These are phyloP conservation scores for Leishmania tropica DNA, from an alignment of 208 protist genomes.

Conservation along the genomic window DNA sequence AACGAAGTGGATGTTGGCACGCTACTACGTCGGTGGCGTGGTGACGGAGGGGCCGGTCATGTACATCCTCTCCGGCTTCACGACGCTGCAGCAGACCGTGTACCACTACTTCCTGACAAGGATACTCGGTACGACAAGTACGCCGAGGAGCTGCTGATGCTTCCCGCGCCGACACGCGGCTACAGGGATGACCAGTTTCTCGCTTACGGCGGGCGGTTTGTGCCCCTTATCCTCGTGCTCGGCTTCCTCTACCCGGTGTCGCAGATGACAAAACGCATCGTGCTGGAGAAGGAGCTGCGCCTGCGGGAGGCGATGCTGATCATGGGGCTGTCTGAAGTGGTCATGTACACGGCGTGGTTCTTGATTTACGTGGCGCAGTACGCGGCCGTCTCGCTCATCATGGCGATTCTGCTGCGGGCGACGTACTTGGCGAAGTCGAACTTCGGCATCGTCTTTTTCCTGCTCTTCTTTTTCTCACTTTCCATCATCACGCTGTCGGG, in stretches of 20 bases:
- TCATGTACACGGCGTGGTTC: conserved; percentile 68
- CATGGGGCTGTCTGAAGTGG: conserved; percentile 71
- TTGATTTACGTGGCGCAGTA: conserved; percentile 64
- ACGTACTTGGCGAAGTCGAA: conserved; percentile 56
- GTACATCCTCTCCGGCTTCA: conserved; percentile 74
- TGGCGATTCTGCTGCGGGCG: conserved; percentile 54
- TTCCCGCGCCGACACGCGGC: conserved; percentile 42
- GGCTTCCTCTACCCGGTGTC: conserved; percentile 71
- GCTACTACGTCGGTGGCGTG: conserved; percentile 41
- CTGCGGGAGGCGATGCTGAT: conserved; percentile 75
- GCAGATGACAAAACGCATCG: conserved; percentile 50
- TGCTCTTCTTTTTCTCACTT: conserved; percentile 68
- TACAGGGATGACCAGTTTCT: conserved; percentile 59
- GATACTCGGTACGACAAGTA: conserved; percentile 33
- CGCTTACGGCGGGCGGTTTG: conserved; percentile 39
- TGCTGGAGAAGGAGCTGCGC: conserved; percentile 77
- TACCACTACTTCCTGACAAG: conserved; percentile 45
- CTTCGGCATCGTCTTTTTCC: conserved; percentile 54
- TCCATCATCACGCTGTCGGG: conserved; percentile 57
- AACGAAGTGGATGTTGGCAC: conserved; percentile 24
- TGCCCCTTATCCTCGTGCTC: conserved; percentile 73
- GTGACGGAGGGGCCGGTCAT: conserved; percentile 28
- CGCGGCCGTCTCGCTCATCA: conserved; percentile 49
- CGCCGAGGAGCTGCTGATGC: conserved; percentile 33
- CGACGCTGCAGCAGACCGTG: conserved; percentile 56